Evolutionary conservation across 306 rosid species (phyloP).

Genomic region (Carpinus viminea): DNA sequence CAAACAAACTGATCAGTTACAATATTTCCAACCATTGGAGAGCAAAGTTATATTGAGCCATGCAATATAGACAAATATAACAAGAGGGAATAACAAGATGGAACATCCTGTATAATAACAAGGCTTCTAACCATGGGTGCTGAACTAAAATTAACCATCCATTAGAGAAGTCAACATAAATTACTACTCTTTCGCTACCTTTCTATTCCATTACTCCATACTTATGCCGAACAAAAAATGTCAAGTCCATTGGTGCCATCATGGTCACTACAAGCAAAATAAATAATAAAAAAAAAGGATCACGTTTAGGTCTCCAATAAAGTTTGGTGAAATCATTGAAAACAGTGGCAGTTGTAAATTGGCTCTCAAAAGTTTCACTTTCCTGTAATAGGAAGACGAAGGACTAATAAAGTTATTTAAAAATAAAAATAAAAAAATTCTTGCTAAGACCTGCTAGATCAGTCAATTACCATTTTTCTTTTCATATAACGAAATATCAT

Average conservation of each 20-base stretch:
- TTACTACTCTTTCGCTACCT: not conserved
- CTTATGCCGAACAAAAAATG: not conserved
- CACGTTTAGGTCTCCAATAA: not conserved
- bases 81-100: not conserved
- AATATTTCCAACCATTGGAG: not conserved
- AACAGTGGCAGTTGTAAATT: not conserved
- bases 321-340: not conserved
- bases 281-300: not conserved
- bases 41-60: not conserved
- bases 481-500: not conserved
- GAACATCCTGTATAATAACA: not conserved
- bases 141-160: not conserved
- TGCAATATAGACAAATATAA: not conserved
- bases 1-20: not conserved
- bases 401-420: no score
- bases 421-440: no score
- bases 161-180: not conserved
- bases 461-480: not conserved
- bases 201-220: not conserved
- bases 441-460: not conserved
- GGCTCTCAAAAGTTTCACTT: no score
- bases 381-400: no score
- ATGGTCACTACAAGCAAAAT: not conserved
- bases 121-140: not conserved
- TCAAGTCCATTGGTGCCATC: not conserved